phyloP scores from a whole-genome alignment of 768 basidiomycete genomes.

The Hygrocybe punicea region DNA sequence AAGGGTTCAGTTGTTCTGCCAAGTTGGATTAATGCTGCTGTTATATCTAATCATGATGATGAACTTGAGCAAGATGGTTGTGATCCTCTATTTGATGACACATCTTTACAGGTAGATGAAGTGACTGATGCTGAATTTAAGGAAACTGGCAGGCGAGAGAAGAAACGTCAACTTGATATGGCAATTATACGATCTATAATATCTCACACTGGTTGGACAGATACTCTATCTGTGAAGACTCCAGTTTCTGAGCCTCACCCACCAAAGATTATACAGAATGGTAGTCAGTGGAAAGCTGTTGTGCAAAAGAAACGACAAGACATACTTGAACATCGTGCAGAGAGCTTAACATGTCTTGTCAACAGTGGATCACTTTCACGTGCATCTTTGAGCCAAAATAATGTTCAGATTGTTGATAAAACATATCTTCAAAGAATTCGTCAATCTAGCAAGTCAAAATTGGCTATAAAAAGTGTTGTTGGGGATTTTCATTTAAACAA shows the following conservation, averaged over 20 bases:
- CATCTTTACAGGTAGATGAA: background rate
- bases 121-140: background rate
- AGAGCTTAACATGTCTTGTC: background rate
- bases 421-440: slow-evolving; percentile 9
- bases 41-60: too few species aligned
- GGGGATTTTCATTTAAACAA: too few species aligned
- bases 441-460: slow-evolving; percentile 4
- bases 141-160: background rate
- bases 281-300: slow-evolving; percentile 10
- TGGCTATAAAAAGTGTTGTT: slow-evolving; percentile 19
- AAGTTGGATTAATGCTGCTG: too few species aligned
- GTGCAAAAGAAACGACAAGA: slow-evolving; percentile 8
- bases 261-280: background rate
- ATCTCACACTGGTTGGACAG: slow-evolving; percentile 1
- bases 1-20: too few species aligned
- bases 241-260: background rate
- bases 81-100: too few species aligned
- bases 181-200: background rate
- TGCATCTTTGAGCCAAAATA: background rate
- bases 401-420: slow-evolving; percentile 24
- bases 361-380: background rate
- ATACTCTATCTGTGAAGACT: background rate
- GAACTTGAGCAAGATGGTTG: too few species aligned
- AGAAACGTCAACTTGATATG: background rate
- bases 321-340: slow-evolving; percentile 5